phyloP scores from a whole-genome alignment of 2,329 filamentous ascomycete species.

The Pseudohalonectria lignicola region DNA sequence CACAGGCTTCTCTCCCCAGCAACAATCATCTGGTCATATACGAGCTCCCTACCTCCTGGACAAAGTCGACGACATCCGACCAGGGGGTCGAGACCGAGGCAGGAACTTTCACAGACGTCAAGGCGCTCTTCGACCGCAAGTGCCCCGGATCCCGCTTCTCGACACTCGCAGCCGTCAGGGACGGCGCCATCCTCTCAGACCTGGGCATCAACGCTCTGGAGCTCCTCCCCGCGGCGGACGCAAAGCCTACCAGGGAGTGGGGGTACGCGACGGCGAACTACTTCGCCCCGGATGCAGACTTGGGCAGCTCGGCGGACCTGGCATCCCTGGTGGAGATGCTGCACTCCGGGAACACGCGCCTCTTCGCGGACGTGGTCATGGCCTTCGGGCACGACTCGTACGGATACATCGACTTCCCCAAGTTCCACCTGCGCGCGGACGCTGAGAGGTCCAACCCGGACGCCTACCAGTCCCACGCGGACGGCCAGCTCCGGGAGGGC shows the following conservation, averaged over 20 bases:
- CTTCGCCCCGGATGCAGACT: conserved; percentile 12
- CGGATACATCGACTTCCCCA: conserved; percentile 7
- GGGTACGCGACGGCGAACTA: conserved; percentile 14
- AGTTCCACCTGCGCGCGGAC: conserved; percentile 11
- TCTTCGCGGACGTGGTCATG: conserved; percentile 14
- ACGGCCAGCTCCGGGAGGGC: conserved; percentile 7
- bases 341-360: conserved; percentile 7
- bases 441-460: conserved; percentile 12
- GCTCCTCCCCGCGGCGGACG: conserved; percentile 12
- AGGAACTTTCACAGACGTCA: conserved; percentile 12
- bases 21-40: conserved; percentile 15
- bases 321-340: conserved; percentile 8
- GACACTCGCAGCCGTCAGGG: conserved; percentile 1
- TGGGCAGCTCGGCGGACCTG: conserved; percentile 11
- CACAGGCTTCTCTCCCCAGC: conserved; percentile 4
- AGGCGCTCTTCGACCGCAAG: conserved; percentile 9
- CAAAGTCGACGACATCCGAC: conserved; percentile 5
- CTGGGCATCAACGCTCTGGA: conserved; percentile 15
- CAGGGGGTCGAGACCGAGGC: conserved; percentile 8
- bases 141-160: conserved; percentile 6
- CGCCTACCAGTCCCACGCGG: conserved; percentile 11
- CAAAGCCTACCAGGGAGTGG: conserved; percentile 10
- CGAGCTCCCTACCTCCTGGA: conserved; percentile 14
- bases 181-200: conserved; percentile 9
- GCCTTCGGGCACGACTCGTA: conserved; percentile 14